Conservation (phyloP, 371 early-diverging fungal genomes). For the Mucor plumbeus region DNA sequence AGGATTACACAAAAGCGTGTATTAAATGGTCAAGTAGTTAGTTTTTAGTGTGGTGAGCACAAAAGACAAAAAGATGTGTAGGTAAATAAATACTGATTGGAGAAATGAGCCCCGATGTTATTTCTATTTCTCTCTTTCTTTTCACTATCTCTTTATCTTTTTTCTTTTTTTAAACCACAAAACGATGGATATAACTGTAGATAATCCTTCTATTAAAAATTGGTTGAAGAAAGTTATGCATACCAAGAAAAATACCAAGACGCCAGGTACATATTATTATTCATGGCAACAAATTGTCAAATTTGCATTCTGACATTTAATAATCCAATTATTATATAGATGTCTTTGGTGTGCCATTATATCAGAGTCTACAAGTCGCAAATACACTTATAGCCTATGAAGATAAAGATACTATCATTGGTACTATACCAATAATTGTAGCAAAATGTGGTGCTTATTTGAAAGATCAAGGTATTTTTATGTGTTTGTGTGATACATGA, state of each 20-base stretch:
- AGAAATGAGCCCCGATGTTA: background rate
- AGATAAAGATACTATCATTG: conserved; percentile 26
- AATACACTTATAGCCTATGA: conserved; percentile 30
- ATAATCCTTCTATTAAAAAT: conserved; percentile 11
- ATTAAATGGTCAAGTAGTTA: background rate
- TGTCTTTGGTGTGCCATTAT: conserved; percentile 32
- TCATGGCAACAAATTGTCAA: conserved; percentile 7
- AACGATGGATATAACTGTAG: conserved; percentile 1
- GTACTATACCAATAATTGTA: conserved; percentile 53
- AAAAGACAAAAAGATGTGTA: background rate
- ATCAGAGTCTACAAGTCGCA: conserved; percentile 29
- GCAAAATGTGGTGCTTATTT: conserved; percentile 54
- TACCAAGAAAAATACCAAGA: conserved; percentile 7
- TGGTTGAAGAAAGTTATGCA: conserved; percentile 14
- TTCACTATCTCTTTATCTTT: background rate
- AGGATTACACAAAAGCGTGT: conserved; percentile 21
- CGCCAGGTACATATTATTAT: conserved; percentile 7
- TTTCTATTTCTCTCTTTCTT: conserved; percentile 5
- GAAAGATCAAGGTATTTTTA: conserved; percentile 45
- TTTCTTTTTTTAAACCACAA: background rate
- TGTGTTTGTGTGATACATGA: background rate
- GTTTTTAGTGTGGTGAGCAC: background rate
- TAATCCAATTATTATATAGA: background rate
- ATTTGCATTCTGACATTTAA: conserved; percentile 1
- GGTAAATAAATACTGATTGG: background rate